These are phyloP conservation scores for Cryptococcus sp. DNA, from an alignment of 1,284 basidiomycete species.

Conservation along the genomic window DNA sequence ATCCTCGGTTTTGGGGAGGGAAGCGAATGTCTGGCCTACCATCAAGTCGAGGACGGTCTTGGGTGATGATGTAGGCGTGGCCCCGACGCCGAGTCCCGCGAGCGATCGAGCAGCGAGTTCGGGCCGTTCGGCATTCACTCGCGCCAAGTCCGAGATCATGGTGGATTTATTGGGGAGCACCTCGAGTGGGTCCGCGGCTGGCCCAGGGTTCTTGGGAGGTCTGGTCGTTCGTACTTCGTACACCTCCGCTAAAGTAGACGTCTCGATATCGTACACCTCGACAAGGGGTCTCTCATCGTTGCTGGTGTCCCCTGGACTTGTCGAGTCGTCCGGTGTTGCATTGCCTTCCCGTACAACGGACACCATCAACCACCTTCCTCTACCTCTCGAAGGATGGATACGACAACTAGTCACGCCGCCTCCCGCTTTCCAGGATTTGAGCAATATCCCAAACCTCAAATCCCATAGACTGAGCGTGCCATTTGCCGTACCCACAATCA, in stretches of 20 bases:
- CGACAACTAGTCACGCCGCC: conserved; percentile 61
- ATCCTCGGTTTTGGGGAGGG: conserved; percentile 25
- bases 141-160: conserved; percentile 35
- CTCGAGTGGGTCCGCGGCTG: conserved; percentile 13
- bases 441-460: conserved; percentile 83
- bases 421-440: conserved; percentile 78
- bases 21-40: conserved; percentile 35
- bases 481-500: conserved; percentile 79
- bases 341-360: conserved; percentile 47
- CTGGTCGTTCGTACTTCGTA: conserved; percentile 39
- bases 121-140: not conserved
- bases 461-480: conserved; percentile 91
- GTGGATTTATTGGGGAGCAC: conserved; percentile 32
- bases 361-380: conserved; percentile 84
- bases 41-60: conserved; percentile 32
- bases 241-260: conserved; percentile 52
- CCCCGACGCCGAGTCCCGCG: too few species aligned
- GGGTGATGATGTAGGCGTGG: conserved; percentile 12
- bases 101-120: too few species aligned
- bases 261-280: conserved; percentile 52
- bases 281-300: conserved; percentile 32
- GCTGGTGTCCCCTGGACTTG: not conserved
- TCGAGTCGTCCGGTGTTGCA: not conserved
- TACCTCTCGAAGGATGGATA: conserved; percentile 75
- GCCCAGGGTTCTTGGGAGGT: conserved; percentile 17